phyloP scores from a whole-genome alignment of 768 basidiomycete genomes.

The Boletus patriciae region DNA sequence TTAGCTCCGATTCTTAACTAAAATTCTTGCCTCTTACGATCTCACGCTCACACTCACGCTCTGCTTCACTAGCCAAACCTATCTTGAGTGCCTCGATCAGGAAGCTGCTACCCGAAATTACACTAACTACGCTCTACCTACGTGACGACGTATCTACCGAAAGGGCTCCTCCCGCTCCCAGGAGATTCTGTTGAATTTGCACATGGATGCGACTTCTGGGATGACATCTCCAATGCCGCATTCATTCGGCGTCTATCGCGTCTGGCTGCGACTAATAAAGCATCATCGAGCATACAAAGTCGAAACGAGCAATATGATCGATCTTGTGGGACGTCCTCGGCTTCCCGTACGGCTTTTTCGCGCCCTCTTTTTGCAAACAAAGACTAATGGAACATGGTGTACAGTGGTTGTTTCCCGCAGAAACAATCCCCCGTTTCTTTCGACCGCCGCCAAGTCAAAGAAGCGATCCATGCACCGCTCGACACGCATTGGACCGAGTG shows the following conservation, averaged over 20 bases:
- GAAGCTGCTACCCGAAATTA: constrained; percentile 59
- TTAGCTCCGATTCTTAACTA: not conserved
- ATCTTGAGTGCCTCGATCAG: constrained; percentile 57
- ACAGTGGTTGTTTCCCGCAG: constrained; percentile 56
- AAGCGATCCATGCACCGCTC: constrained; percentile 67
- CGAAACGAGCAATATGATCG: constrained; percentile 44
- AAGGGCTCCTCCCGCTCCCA: constrained; percentile 64
- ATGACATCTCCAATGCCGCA: constrained; percentile 60
- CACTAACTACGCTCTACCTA: constrained; percentile 57
- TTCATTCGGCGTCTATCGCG: constrained; percentile 75
- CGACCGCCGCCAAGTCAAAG: constrained; percentile 60
- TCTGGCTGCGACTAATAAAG: constrained; percentile 50
- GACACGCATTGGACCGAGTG: constrained; percentile 65
- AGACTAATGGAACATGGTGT: not conserved
- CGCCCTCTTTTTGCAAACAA: not conserved
- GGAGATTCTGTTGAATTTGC: constrained; percentile 49
- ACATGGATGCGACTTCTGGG: constrained; percentile 66
- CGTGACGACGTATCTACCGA: constrained; percentile 68
- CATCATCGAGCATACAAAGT: not conserved
- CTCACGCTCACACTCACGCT: too few species aligned
- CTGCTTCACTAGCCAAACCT: constrained; percentile 51
- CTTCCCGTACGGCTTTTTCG: constrained; percentile 56
- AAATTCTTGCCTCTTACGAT: too few species aligned
- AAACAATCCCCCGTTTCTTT: constrained; percentile 68
- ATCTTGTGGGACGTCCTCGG: constrained; percentile 79